Evolutionary conservation across 1,284 basidiomycete genomes (phyloP).

Genomic region (Flammula alnicola): DNA sequence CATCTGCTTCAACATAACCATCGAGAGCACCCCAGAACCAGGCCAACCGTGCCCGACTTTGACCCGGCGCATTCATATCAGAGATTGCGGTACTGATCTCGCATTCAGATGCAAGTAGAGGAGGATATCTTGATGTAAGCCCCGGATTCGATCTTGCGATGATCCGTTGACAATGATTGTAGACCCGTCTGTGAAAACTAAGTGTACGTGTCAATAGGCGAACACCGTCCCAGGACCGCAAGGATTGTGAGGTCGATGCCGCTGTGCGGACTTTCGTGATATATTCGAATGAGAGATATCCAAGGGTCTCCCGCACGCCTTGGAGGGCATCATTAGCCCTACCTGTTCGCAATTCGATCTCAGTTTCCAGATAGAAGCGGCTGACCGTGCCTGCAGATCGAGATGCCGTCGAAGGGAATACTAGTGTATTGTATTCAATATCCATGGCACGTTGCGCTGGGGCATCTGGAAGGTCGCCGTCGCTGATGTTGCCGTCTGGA

Average conservation of each 20-base stretch:
- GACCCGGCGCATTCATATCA: constrained; percentile 1
- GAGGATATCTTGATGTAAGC: too few species aligned
- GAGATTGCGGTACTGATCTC: constrained; percentile 3
- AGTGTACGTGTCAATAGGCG: neutral
- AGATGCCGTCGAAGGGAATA: neutral
- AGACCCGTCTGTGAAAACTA: neutral
- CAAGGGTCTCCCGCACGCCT: neutral
- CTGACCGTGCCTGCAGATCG: neutral
- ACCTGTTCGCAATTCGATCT: constrained; percentile 3
- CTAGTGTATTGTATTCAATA: too few species aligned
- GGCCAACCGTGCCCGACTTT: too few species aligned
- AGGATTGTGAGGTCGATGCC: neutral
- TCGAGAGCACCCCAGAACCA: too few species aligned
- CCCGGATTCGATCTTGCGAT: neutral
- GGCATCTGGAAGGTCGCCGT: too few species aligned
- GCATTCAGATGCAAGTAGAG: too few species aligned
- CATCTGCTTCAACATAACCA: too few species aligned
- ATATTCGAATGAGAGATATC: constrained; percentile 11
- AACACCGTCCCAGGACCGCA: neutral
- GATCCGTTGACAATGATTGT: neutral
- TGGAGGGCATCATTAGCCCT: constrained; percentile 9
- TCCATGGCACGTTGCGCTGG: too few species aligned
- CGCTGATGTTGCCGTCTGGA: too few species aligned
- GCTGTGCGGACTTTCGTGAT: constrained; percentile 8
- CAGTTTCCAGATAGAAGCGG: constrained; percentile 32